Conservation (phyloP, 805 yeast genomes). For the Sugiyamaella mastotermitis region DNA sequence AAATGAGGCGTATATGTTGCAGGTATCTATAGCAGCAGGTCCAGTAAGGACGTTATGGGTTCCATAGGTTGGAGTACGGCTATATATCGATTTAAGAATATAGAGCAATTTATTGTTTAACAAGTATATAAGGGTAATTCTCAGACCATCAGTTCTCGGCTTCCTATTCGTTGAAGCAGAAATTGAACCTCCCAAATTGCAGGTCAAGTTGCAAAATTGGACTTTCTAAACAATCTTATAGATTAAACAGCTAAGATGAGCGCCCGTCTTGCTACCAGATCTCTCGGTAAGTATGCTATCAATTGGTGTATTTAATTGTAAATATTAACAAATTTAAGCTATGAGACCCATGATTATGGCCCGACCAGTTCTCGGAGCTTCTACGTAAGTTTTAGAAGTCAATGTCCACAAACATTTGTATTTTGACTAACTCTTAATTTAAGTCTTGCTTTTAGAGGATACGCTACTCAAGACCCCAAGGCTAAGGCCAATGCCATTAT, state of each 20-base stretch:
- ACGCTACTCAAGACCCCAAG: conserved; percentile 63
- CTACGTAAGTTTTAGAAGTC: not conserved
- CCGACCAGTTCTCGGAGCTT: not conserved
- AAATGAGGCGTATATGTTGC: no score
- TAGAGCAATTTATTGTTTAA: no score
- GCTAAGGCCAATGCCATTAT: conserved; percentile 84
- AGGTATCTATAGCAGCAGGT: no score
- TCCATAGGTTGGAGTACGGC: not conserved
- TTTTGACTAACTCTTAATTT: conserved; percentile 3
- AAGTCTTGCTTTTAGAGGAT: conserved; percentile 16
- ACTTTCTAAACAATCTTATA: no score
- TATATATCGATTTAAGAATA: no score
- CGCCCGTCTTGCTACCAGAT: conserved; percentile 17
- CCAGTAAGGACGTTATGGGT: no score
- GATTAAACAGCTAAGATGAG: conserved; percentile 11
- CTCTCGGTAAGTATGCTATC: conserved; percentile 14
- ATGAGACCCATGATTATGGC: not conserved
- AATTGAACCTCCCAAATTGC: not conserved
- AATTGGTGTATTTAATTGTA: conserved; percentile 2
- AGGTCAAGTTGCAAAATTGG: not conserved
- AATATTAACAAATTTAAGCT: not conserved
- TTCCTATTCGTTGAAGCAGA: no score
- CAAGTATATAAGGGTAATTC: no score
- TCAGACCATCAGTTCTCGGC: no score
- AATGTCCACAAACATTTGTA: not conserved